Base-by-base conservation (phyloP, 352 stramenopile genomes). In the Phytophthora podocarpi region DNA sequence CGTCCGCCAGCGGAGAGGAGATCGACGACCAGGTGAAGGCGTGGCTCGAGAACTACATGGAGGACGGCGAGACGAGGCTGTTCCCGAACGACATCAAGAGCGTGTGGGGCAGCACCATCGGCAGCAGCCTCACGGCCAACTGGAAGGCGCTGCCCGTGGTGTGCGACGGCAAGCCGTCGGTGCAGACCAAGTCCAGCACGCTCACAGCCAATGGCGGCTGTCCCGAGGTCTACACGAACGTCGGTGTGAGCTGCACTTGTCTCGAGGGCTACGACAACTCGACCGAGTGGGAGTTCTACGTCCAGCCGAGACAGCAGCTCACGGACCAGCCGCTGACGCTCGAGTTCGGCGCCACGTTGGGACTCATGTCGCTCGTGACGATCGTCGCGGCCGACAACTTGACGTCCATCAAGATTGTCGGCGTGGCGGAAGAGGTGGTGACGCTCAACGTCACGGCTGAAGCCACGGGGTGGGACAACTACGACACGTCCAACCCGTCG, bases 61-160 rank as follows among this genome's bases (percentile, higher is more conserved):
- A 73, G 16, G 76, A 85, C 45, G 76, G 76, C 39, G 76, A 85
- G 64, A 81, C 76, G 56, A 61, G 76, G 11, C 65, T 82, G 11
- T 82, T 85, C 63, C 59, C 68, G n/a, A 82, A 80, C 54, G 76
- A 85, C 42, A 79, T 85, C 59, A 85, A 85, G 59, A 72, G 60
- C 32, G 67, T 85, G 4, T 85, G 76, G 70, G 71, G 64, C 26
- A 65, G 50, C 57, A 72, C 73, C 20, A 85, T 85, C 56, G 67
- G 73, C 39, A 74, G 62, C 47, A 76, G 67, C 24, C 70, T 85
- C 35, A 81, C 70, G 27, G 70, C 69, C 47, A 85, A 85, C 48
- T 85, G 76, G 76, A 78, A 82, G 51, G 64, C 64, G 36, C 52
- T 85, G 26, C 76, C 76, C 16, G 60, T 78, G 2, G 76, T 85